Evolutionary conservation across 2,329 filamentous ascomycete species (phyloP), one percentile per base, ranked within the genome.

Genomic region (Alternaria gaisen): DNA sequence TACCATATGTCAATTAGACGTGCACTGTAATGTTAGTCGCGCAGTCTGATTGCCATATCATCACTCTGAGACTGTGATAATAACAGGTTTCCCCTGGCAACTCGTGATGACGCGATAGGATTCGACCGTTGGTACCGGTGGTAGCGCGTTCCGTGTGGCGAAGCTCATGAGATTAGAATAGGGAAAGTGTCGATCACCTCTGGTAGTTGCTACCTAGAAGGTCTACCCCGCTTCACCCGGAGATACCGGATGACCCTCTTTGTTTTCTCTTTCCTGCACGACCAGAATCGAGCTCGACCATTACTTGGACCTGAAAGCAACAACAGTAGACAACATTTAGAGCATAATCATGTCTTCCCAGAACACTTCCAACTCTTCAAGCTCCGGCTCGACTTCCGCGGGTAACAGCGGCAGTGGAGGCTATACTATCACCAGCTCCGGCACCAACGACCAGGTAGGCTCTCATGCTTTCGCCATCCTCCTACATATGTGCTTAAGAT

Each of bases 381-480:
- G 44, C 59, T 65, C 61, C 26, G 51, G 63, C 32, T 50, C 61
- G 11, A 8, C 53, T 57, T 47, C 53, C 20, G 61, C 66, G 22
- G 53, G 53, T 50, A 65, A 34, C 30, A 60, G 56, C 43, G 47
- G 63, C 58, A 24, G 38, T 18, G 59, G 61, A 67, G 68, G 65
- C 58, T 83, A 83, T 71, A 76, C 76, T 26, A 46, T 60, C 50
- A 79, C 64, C 48, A 80, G 80, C 75, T 74, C 68, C 24, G 78
- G 82, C 63, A 82, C 78, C 56, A 80, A 80, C 65, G 77, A 74
- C 61, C 72, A 76, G 32, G 58, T 48, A 53, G 6, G n/a, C 5
- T 36, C 26, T 28, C 7, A 42, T 20, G 5, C 0, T 14, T 16
- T 16, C 12, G 36, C 20, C 12, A 51, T 4, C 24, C 10, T 26